Conservation (phyloP, 768 basidiomycete genomes). For the Lenzites betulinus region DNA sequence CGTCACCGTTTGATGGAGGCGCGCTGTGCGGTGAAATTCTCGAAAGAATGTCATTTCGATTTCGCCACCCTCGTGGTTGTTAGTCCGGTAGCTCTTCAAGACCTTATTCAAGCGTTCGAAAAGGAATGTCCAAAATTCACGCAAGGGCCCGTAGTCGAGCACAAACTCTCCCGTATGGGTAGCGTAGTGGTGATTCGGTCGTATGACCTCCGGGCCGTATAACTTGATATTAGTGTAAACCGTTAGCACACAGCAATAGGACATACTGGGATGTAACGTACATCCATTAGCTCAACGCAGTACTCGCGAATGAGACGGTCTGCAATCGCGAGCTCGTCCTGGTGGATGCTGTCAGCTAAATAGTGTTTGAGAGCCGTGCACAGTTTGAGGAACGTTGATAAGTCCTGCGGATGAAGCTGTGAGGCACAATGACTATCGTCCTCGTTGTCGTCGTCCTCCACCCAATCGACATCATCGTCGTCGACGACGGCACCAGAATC, state of each 20-base stretch:
- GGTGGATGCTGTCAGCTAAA: conserved; percentile 12
- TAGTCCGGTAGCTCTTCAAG: conserved; percentile 31
- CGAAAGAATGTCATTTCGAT: conserved; percentile 34
- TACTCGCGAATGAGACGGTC: conserved; percentile 29
- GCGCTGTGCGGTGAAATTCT: conserved; percentile 20
- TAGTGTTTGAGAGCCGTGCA: conserved; percentile 1
- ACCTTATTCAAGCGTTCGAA: conserved; percentile 36
- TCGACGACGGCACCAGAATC: not conserved
- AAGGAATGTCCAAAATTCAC: conserved; percentile 39
- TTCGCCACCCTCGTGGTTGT: conserved; percentile 32
- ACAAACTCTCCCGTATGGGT: conserved; percentile 33
- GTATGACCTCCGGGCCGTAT: conserved; percentile 33
- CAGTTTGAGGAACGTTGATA: conserved; percentile 8
- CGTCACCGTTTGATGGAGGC: conserved; percentile 17
- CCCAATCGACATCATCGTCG: not conserved
- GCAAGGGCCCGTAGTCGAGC: conserved; percentile 38
- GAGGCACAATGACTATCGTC: not conserved
- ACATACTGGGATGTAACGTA: conserved; percentile 2
- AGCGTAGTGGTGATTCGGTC: conserved; percentile 41
- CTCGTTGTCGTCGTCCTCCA: not conserved
- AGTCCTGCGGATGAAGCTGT: not conserved
- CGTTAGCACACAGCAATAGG: conserved; percentile 7
- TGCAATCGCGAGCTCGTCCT: conserved; percentile 1
- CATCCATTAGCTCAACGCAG: conserved; percentile 23
- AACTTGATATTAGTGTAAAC: conserved; percentile 25